Evolutionary conservation across 129 eudicot genomes (phyloP).

Genomic region (Artemisia annua): DNA sequence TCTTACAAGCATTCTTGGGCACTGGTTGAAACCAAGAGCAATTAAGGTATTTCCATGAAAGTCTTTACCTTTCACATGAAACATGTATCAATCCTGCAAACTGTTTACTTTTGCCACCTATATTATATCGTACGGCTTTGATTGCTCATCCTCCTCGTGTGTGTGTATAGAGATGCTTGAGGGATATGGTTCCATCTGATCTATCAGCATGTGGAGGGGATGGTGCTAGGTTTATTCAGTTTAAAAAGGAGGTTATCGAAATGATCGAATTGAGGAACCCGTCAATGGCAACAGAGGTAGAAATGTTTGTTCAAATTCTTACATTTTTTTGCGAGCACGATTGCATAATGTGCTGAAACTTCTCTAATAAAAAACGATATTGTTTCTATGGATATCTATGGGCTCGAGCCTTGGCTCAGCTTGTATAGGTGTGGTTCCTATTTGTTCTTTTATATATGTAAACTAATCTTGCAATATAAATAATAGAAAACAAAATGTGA

Average conservation of each 20-base stretch:
- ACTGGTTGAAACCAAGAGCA: constrained; percentile 32
- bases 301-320: neutral
- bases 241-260: constrained; percentile 24
- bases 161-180: constrained; percentile 26
- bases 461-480: neutral
- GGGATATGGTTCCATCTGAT: constrained; percentile 25
- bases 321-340: neutral
- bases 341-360: neutral
- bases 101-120: neutral
- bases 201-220: constrained; percentile 24
- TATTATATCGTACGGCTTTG: neutral
- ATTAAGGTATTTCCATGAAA: constrained; percentile 21
- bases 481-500: too few species aligned
- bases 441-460: neutral
- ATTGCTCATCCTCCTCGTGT: neutral
- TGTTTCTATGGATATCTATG: too few species aligned
- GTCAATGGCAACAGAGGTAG: constrained; percentile 5
- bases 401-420: constrained; percentile 5
- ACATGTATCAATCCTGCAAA: neutral
- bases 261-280: constrained; percentile 20
- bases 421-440: neutral
- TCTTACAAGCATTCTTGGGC: constrained; percentile 33
- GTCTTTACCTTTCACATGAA: neutral
- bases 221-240: constrained; percentile 18
- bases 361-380: too few species aligned